Evolutionary conservation across 805 yeast species (phyloP), one percentile per base, ranked within the genome.

Genomic region (Lipomyces kockii): DNA sequence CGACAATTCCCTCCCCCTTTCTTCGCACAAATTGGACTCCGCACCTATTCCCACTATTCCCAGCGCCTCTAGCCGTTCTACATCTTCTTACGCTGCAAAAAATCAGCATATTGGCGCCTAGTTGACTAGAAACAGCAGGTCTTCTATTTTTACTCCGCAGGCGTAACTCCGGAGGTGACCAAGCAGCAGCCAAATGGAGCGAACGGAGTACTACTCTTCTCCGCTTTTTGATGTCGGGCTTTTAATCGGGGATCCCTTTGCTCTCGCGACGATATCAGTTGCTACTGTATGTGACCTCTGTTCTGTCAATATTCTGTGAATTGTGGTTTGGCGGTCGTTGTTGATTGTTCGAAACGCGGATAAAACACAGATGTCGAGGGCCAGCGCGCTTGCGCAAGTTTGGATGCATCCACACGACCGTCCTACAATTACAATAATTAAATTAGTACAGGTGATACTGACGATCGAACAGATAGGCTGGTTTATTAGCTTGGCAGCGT

Each of bases 401-500:
- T 51, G 9, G 7, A 29, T 29, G 6, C 32, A 49, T 20, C 20
- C 53, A 12, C 25, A 20, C 11, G 14, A 20, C 53, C 7, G 32
- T 29, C 32, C 32, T 5, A 7, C 17, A 49, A 2, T 14, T 22
- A 14, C 11, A 65, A 32, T 9, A n/a, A 20, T 5, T 34, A 59
- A n/a, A 20, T 5, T 34, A 59, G 25, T n/a, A 6, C 22, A 25
- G 29, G 20, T n/a, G 62, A 6, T 25, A 20, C 59, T 59, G 63
- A 60, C 37, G 17, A 5, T 20, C 20, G 17, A 52, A 52, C 61
- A 74, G 75, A 82, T 92, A 32, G 86, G 97, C 17, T 94, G 98
- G 98, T 81, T 92, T 66, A 85, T 95, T 61, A 91, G 97, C 9
- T 83, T 95, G 63, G 96, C 89, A 1, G 98, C 98, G 1, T 90